Evolutionary conservation across 2,329 filamentous ascomycete genomes (phyloP), one percentile per base, ranked within the genome.

Genomic region (Calonectria hongkongensis): DNA sequence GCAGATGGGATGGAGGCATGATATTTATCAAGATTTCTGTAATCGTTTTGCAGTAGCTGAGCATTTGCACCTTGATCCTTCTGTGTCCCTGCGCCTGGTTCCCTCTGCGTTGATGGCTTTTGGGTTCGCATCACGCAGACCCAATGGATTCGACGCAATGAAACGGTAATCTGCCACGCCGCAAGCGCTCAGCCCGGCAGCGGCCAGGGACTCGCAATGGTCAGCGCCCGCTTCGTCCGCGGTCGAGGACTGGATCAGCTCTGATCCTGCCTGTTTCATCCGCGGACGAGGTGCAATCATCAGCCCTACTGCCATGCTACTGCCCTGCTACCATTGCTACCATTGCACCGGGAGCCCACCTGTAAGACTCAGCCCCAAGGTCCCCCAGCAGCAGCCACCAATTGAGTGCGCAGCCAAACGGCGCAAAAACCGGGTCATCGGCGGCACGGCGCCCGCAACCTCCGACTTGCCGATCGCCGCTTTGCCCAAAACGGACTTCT

Each of bases 391-490:
- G 45, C 30, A 18, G 47, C n/a, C 15, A 15, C 47, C 64, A 43
- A 63, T 63, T 3, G 58, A 15, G 21, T n/a, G 13, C 25, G 58
- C 25, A 30, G 21, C n/a, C 45, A 28, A 47, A 45, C 58, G 41
- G 27, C 10, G 39, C 12, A 13, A 27, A 21, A 16, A 12, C 50
- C 25, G 48, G 25, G 1, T 0, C 48, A 54, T 66, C 64, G 48
- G 64, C 18, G 18, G 10, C 3, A 3, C 64, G 64, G 64, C 36
- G 4, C 39, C 39, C 25, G 25, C 48, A 56, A 66, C 33, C 64
- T 50, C 64, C 64, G 64, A 66, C 48, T 5, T 4, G 48, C 64
- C 64, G 64, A 66, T 51, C 33, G 16, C 39, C 27, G 18, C 36
- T 16, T 66, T 66, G 36, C 30, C 63, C 7, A 50, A 39, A 51